phyloP scores from a whole-genome alignment of 2,329 filamentous ascomycete species.

The Sporothrix pallida region DNA sequence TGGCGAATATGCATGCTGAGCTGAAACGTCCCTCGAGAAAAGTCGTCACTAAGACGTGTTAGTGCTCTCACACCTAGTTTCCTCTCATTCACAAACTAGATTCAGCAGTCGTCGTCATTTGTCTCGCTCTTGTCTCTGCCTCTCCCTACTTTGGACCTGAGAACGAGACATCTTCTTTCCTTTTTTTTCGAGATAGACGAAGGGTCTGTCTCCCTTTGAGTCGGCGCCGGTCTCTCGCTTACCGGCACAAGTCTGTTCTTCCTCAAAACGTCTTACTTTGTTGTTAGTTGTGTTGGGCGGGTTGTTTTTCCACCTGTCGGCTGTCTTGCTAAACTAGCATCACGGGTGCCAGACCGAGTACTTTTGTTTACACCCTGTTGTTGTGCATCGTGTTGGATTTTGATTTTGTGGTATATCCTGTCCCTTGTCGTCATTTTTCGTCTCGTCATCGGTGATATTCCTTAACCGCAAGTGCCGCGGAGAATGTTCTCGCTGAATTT shows the following conservation, averaged over 20 bases:
- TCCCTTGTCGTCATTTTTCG: background rate
- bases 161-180: background rate
- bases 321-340: background rate
- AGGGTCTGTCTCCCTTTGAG: background rate
- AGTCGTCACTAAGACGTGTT: background rate
- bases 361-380: slow-evolving; percentile 13
- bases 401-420: background rate
- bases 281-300: background rate
- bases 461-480: background rate
- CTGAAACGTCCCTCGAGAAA: slow-evolving; percentile 8
- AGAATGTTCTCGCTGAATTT: background rate
- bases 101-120: background rate
- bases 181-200: background rate
- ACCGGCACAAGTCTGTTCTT: background rate
- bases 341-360: background rate
- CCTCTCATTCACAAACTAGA: background rate
- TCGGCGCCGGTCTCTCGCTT: background rate
- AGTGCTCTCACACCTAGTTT: background rate
- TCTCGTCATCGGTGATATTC: background rate
- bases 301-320: background rate
- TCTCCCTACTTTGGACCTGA: background rate
- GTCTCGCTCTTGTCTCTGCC: background rate
- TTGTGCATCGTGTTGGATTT: background rate
- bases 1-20: slow-evolving; percentile 8
- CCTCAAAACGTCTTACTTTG: background rate